phyloP scores from a whole-genome alignment of 495 filamentous ascomycete genomes.

The Tuber umbilicatum region DNA sequence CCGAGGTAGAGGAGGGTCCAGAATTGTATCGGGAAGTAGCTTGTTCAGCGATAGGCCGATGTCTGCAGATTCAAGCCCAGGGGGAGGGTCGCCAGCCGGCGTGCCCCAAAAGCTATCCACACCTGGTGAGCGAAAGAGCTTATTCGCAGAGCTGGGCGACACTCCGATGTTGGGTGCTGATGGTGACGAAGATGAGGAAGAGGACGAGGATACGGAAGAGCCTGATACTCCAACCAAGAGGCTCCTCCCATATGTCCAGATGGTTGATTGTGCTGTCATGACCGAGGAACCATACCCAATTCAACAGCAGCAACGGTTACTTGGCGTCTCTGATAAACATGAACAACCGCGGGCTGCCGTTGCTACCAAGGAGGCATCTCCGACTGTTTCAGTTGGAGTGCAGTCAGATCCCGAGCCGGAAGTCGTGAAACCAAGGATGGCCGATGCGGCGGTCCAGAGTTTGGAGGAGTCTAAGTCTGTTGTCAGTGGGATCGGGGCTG shows the following conservation, averaged over 20 bases:
- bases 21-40: conserved; percentile 28
- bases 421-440: conserved; percentile 23
- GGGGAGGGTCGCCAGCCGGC: conserved; percentile 22
- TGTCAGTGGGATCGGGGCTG: conserved; percentile 10
- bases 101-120: conserved; percentile 16
- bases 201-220: conserved; percentile 14
- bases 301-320: conserved; percentile 32
- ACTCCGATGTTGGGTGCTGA: conserved; percentile 34
- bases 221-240: conserved; percentile 37
- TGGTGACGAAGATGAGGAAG: conserved; percentile 26
- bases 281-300: conserved; percentile 58
- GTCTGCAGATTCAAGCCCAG: conserved; percentile 15
- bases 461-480: conserved; percentile 10
- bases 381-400: conserved; percentile 21
- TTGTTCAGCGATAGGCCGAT: conserved; percentile 23
- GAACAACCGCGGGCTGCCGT: conserved; percentile 35
- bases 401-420: conserved; percentile 26
- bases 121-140: conserved; percentile 54
- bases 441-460: conserved; percentile 14
- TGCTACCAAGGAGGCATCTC: conserved; percentile 14
- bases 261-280: conserved; percentile 82
- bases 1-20: conserved; percentile 21
- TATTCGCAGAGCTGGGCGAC: conserved; percentile 84
- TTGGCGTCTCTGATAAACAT: conserved; percentile 32
- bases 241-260: conserved; percentile 44